Conservation (phyloP, 306 rosid genomes). For the Acmispon strigosus region DNA sequence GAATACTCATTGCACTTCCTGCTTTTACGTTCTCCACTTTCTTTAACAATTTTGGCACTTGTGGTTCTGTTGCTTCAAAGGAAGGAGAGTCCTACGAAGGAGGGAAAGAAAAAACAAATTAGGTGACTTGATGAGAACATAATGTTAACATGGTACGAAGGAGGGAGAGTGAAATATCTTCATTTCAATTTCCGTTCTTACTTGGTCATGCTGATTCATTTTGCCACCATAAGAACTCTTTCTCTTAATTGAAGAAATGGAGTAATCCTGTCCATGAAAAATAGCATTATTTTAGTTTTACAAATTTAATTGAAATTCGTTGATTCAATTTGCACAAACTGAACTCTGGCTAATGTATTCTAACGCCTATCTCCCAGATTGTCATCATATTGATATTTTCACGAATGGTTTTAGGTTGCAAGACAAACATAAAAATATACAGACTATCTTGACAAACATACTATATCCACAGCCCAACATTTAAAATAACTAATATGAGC, state of each 20-base stretch:
- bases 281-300: background rate
- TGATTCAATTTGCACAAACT: conserved; percentile 3
- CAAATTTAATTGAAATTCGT: background rate
- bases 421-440: background rate
- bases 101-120: conserved; percentile 11
- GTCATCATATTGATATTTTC: background rate
- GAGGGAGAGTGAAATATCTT: conserved; percentile 12
- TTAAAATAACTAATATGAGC: conserved; percentile 12
- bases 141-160: conserved; percentile 17
- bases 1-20: conserved; percentile 61
- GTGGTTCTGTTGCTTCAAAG: conserved; percentile 57
- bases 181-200: conserved; percentile 32
- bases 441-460: background rate
- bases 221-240: conserved; percentile 49
- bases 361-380: background rate
- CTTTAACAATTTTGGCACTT: conserved; percentile 67
- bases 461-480: background rate
- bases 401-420: background rate
- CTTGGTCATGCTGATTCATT: conserved; percentile 44
- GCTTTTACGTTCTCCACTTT: conserved; percentile 59
- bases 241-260: conserved; percentile 60
- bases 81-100: conserved; percentile 55
- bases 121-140: conserved; percentile 6
- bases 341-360: background rate
- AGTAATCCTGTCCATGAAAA: conserved; percentile 55